Evolutionary conservation across 148 eudicot species (phyloP).

Genomic region (Selenicereus undatus): DNA sequence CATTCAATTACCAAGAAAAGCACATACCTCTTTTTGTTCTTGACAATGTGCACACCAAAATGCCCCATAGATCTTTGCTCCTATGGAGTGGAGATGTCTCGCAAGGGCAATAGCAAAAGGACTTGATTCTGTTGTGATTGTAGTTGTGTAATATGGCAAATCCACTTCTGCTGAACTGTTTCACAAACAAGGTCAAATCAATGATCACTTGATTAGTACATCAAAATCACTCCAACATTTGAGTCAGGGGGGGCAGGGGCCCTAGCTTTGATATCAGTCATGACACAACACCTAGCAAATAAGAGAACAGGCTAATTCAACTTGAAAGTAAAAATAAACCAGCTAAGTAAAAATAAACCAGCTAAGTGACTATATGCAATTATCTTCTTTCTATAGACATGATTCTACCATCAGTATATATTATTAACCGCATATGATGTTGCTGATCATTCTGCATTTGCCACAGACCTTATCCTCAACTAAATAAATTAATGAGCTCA

Average conservation of each 20-base stretch:
- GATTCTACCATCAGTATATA: background rate
- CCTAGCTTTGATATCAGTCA: background rate
- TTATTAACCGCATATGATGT: background rate
- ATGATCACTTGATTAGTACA: background rate
- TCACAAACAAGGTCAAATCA: constrained; percentile 13
- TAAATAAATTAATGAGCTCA: background rate
- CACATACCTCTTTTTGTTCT: constrained; percentile 78
- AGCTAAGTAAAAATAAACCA: background rate
- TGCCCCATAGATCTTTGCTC: constrained; percentile 97
- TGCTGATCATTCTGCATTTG: background rate
- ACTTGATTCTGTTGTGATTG: constrained; percentile 61
- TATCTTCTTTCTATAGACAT: background rate
- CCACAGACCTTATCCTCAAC: background rate
- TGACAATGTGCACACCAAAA: constrained; percentile 96
- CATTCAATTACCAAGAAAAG: background rate
- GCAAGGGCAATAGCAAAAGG: constrained; percentile 74
- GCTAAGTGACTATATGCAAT: no score
- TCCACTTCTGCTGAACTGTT: constrained; percentile 57
- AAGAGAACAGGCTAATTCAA: background rate
- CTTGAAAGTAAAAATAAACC: background rate
- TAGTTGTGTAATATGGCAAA: constrained; percentile 51
- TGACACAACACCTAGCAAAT: background rate
- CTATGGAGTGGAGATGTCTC: constrained; percentile 71
- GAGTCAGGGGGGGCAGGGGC: background rate
- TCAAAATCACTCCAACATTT: background rate